Evolutionary conservation across 306 rosid species (phyloP).

Genomic region (Cicer cuneatum): DNA sequence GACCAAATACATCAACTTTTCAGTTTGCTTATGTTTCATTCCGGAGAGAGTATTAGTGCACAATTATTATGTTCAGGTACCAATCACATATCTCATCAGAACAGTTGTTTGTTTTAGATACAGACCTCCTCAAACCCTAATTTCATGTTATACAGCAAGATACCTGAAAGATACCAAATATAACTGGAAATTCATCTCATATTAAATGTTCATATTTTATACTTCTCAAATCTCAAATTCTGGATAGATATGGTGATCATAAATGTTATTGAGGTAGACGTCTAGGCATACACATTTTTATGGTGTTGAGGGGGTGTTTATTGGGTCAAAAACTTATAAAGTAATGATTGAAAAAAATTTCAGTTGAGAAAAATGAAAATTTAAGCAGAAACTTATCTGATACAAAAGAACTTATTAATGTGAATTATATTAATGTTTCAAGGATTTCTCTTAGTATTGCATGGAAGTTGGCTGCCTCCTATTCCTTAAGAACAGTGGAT

Average conservation of each 20-base stretch:
- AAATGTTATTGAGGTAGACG: conserved; percentile 27
- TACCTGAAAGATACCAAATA: conserved; percentile 3
- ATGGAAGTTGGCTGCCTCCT: conserved; percentile 7
- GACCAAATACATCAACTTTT: too few species aligned
- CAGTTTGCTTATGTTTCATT: too few species aligned
- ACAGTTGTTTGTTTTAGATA: background rate
- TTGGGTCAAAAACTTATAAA: background rate
- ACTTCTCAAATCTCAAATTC: background rate
- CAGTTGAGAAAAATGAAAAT: conserved; percentile 11
- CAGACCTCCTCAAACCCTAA: background rate
- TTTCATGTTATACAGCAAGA: background rate
- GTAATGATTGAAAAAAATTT: conserved; percentile 5
- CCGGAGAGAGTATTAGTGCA: background rate
- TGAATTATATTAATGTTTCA: conserved; percentile 24
- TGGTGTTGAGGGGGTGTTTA: conserved; percentile 10
- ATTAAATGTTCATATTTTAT: background rate
- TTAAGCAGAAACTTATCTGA: background rate
- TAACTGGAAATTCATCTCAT: background rate
- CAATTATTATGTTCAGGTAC: background rate
- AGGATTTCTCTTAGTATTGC: conserved; percentile 18
- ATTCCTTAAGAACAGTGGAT: conserved; percentile 16
- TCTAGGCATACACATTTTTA: conserved; percentile 5
- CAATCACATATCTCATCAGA: background rate
- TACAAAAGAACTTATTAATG: conserved; percentile 1
- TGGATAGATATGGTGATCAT: conserved; percentile 12